Evolutionary conservation across 345 rosid genomes (phyloP).

Genomic region (Physaria fendleri): DNA sequence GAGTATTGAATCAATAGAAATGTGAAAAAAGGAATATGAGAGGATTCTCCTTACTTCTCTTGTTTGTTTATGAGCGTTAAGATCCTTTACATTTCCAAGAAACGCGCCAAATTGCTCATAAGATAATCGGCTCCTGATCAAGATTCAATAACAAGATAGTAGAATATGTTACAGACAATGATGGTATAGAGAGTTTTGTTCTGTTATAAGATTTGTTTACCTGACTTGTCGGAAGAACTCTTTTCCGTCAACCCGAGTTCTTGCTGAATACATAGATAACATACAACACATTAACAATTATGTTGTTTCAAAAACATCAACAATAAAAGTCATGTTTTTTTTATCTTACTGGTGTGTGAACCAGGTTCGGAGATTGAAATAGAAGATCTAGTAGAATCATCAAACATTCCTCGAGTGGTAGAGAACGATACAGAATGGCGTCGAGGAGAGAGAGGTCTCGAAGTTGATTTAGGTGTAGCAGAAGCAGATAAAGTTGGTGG

Average conservation of each 20-base stretch:
- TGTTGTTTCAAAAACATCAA: not conserved
- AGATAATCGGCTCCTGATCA: conserved; percentile 43
- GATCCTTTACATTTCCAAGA: conserved; percentile 86
- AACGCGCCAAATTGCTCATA: conserved; percentile 92
- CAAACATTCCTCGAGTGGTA: conserved; percentile 61
- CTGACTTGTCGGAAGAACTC: conserved; percentile 97
- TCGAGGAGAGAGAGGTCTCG: conserved; percentile 73
- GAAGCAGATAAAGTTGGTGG: conserved; percentile 79
- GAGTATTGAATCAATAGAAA: not conserved
- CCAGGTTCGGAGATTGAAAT: conserved; percentile 50
- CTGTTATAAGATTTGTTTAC: conserved; percentile 22
- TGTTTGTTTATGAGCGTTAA: conserved; percentile 85
- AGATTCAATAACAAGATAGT: not conserved
- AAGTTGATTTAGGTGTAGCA: conserved; percentile 63
- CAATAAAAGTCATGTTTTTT: not conserved
- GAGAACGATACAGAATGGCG: conserved; percentile 76
- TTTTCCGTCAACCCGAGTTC: conserved; percentile 87
- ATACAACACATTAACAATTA: too few relatives aligned
- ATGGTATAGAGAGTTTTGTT: not conserved
- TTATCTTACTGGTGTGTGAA: conserved; percentile 45
- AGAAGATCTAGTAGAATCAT: conserved; percentile 62
- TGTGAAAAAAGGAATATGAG: not conserved
- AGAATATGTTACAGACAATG: not conserved
- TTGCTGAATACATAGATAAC: conserved; percentile 40
- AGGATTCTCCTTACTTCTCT: conserved; percentile 49